Evolutionary conservation across 2,329 filamentous ascomycete species (phyloP).

Genomic region (Ramularia endophylla): DNA sequence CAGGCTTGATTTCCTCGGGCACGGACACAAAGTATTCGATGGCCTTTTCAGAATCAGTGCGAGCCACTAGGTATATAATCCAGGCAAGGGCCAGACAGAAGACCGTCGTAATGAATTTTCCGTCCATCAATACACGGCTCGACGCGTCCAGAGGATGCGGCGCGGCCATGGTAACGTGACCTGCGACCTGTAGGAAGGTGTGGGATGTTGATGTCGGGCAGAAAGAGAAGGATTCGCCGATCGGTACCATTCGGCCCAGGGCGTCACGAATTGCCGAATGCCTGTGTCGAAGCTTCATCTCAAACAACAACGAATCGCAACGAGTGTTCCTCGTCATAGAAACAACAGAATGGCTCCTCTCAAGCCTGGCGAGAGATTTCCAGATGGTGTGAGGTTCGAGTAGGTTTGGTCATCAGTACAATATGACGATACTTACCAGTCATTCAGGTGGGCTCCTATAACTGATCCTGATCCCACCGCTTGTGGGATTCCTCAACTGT

Average conservation of each 20-base stretch:
- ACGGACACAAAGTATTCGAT: conserved; percentile 36
- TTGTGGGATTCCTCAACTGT: conserved; percentile 73
- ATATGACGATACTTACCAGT: background rate
- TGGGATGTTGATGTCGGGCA: background rate
- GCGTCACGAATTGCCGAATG: too few relatives aligned
- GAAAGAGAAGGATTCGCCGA: background rate
- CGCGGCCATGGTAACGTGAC: conserved; percentile 10
- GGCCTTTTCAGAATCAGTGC: conserved; percentile 15
- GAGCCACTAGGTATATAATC: conserved; percentile 8
- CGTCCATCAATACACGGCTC: conserved; percentile 3
- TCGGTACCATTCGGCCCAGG: background rate
- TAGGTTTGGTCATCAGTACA: conserved; percentile 36
- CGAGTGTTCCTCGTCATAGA: background rate
- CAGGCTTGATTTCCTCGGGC: conserved; percentile 54
- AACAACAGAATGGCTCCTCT: conserved; percentile 55
- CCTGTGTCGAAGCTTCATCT: too few relatives aligned
- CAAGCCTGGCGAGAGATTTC: conserved; percentile 78
- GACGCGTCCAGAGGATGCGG: background rate
- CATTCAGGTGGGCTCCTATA: conserved; percentile 68
- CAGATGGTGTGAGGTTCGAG: conserved; percentile 71
- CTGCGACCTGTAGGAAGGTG: background rate
- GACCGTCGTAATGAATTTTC: conserved; percentile 8
- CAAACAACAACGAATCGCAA: too few relatives aligned
- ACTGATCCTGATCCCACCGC: conserved; percentile 63
- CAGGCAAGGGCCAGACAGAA: conserved; percentile 7